Conservation (phyloP, 2,329 filamentous ascomycete species). For the Aureobasidium sp. region DNA sequence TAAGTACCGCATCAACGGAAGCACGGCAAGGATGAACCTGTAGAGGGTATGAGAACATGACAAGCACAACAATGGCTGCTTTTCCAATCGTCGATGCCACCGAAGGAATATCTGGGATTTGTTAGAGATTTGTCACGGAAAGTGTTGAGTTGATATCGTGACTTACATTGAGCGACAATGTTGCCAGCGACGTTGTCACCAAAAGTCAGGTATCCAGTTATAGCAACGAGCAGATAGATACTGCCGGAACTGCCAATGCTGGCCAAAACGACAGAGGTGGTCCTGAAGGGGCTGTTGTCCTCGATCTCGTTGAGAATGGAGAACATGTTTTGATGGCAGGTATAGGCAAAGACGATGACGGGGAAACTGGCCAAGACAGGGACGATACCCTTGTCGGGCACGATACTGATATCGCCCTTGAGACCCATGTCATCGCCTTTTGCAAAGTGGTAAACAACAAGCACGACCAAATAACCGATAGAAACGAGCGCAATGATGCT, state of each 20-base stretch:
- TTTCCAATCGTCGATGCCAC: constrained; percentile 85
- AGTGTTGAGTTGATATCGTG: background rate
- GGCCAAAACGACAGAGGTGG: constrained; percentile 67
- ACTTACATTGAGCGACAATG: constrained; percentile 84
- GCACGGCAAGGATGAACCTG: constrained; percentile 94
- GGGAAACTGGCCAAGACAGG: constrained; percentile 78
- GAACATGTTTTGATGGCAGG: constrained; percentile 99
- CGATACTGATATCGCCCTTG: constrained; percentile 63
- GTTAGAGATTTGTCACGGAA: background rate
- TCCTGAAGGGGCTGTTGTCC: constrained; percentile 69
- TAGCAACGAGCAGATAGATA: constrained; percentile 83
- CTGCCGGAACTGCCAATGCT: constrained; percentile 83
- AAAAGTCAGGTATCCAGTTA: constrained; percentile 94
- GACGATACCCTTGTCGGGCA: constrained; percentile 71
- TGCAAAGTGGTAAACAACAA: constrained; percentile 88
- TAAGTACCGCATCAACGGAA: constrained; percentile 87
- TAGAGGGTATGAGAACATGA: constrained; percentile 92
- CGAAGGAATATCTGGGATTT: constrained; percentile 54
- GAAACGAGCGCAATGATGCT: constrained; percentile 84
- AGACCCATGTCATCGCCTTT: constrained; percentile 65
- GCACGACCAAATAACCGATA: constrained; percentile 85
- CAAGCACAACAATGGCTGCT: constrained; percentile 88
- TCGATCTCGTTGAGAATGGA: constrained; percentile 93
- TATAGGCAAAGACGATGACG: constrained; percentile 96
- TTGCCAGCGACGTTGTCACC: constrained; percentile 84